Evolutionary conservation across 306 rosid species (phyloP).

Genomic region (Ormosia emarginata): DNA sequence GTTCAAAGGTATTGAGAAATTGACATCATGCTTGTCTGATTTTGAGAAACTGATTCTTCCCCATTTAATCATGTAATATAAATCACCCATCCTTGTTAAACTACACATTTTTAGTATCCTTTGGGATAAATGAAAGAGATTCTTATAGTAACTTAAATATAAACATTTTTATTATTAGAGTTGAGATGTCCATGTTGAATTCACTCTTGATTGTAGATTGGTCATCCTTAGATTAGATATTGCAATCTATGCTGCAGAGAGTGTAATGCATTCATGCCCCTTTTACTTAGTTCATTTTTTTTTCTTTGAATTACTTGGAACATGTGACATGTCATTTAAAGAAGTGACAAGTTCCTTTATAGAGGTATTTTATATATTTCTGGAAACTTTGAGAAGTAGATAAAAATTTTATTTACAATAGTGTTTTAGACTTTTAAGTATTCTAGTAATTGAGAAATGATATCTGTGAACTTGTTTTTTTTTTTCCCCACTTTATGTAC

Average conservation of each 20-base stretch:
- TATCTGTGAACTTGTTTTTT: not conserved
- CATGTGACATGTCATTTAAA: not conserved
- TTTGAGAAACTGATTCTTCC: conserved; percentile 15
- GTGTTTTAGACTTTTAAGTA: not conserved
- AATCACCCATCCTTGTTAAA: not conserved
- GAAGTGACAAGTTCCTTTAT: not conserved
- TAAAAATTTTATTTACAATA: not conserved
- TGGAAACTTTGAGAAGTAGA: not conserved
- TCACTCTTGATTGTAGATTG: not conserved
- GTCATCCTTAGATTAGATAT: not conserved
- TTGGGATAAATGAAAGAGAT: conserved; percentile 7
- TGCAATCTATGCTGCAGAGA: not conserved
- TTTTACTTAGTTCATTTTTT: not conserved
- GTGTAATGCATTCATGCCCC: not conserved
- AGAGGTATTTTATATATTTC: not conserved
- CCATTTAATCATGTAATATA: conserved; percentile 24
- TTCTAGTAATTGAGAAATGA: not conserved
- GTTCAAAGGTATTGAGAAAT: conserved; percentile 20
- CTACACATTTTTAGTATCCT: not conserved
- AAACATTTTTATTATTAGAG: not conserved
- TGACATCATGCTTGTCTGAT: conserved; percentile 3
- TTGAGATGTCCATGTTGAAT: not conserved
- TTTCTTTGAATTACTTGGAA: not conserved
- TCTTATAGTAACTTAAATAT: not conserved
- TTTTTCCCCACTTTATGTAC: not conserved